A percentile compares a stretch with the other conserved stretches of the same genome.
Evolutionary conservation across 805 yeast species (phyloP).

Genomic region (Ogataea glucozyma): DNA sequence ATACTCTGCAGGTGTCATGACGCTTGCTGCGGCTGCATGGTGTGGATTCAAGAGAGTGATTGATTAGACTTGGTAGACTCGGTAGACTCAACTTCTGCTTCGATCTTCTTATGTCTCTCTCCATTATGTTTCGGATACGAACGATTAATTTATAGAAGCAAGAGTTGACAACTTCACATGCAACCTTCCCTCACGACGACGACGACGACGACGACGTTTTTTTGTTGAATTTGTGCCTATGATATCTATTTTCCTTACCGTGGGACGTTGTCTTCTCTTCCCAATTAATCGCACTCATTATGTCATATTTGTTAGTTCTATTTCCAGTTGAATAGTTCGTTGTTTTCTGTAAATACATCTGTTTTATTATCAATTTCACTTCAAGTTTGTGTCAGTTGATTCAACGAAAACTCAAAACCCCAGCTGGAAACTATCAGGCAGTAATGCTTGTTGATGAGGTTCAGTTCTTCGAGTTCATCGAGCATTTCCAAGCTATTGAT

Average conservation of each 20-base stretch:
- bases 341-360: constrained; percentile 10
- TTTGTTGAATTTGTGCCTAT: constrained; percentile 8
- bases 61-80: constrained; percentile 9
- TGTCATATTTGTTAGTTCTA: constrained; percentile 4
- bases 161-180: constrained; percentile 8
- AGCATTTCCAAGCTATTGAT: constrained; percentile 60
- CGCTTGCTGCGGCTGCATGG: constrained; percentile 93
- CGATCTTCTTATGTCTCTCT: background rate
- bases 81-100: background rate
- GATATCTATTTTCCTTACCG: constrained; percentile 5
- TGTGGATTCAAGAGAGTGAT: constrained; percentile 65
- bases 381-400: constrained; percentile 13
- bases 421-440: constrained; percentile 39
- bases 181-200: constrained; percentile 7
- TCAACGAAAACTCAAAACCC: constrained; percentile 19
- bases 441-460: constrained; percentile 62
- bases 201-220: constrained; percentile 7
- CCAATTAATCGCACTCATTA: constrained; percentile 11
- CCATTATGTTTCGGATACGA: background rate
- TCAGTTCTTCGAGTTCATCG: constrained; percentile 75
- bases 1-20: constrained; percentile 78
- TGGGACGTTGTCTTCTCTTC: constrained; percentile 5
- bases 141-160: constrained; percentile 15
- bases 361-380: background rate
- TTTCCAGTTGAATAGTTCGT: constrained; percentile 1